Percentiles rank a stretch among this genome's conserved stretches.
phyloP scores from a whole-genome alignment of 352 stramenopile species.

The Globisporangium carolinianum region DNA sequence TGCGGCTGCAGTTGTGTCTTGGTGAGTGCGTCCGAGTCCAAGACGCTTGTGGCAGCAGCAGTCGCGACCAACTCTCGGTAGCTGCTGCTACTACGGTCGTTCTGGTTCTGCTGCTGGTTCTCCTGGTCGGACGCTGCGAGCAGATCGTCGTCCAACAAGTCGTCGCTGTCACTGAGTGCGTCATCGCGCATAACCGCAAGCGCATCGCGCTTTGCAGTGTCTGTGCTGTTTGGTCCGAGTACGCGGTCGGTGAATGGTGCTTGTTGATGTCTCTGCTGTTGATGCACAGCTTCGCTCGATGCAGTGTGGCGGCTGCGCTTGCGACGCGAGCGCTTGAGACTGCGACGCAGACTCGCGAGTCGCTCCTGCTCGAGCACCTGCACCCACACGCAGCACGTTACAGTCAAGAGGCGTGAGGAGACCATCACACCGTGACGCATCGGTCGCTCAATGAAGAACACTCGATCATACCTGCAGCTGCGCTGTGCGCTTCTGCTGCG shows the following conservation, averaged over 20 bases:
- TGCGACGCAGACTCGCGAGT: conserved; percentile 7
- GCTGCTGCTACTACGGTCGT: neutral
- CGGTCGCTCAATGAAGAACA: too few species aligned
- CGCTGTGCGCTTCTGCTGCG: conserved; percentile 31
- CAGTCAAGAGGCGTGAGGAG: too few species aligned
- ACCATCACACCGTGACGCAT: too few species aligned
- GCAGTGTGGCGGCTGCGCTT: conserved; percentile 4
- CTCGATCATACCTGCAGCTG: conserved; percentile 20
- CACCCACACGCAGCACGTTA: conserved; percentile 20
- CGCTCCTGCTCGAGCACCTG: conserved; percentile 22
- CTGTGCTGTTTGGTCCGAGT: neutral
- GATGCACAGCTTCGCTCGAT: neutral
- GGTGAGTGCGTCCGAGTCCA: neutral
- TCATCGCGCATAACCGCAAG: neutral
- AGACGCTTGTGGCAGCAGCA: neutral
- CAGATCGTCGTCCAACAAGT: neutral
- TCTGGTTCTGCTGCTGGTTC: conserved; percentile 2
- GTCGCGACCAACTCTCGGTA: too few species aligned
- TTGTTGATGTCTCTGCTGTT: neutral
- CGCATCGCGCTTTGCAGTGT: neutral
- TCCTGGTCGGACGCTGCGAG: conserved; percentile 9
- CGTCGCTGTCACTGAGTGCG: neutral
- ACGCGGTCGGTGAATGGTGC: neutral
- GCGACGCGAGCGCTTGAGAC: conserved; percentile 2
- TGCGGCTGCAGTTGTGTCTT: neutral